phyloP scores from a whole-genome alignment of 805 yeast genomes.

The Saturnispora besseyi region DNA sequence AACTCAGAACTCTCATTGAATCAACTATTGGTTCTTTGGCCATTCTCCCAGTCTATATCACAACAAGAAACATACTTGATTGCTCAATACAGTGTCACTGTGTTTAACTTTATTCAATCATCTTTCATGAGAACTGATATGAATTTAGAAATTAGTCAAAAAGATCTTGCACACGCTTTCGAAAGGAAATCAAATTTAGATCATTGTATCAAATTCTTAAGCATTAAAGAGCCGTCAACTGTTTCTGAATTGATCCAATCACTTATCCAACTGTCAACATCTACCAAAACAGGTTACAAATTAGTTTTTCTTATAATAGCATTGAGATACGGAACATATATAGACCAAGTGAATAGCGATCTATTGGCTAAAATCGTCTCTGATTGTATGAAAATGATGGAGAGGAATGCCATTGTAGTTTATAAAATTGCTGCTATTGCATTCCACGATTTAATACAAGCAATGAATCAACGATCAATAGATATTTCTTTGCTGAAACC shows the following conservation, averaged over 20 bases:
- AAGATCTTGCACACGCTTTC: neutral
- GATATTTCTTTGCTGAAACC: neutral
- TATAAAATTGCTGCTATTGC: slow-evolving; percentile 10
- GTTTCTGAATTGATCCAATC: slow-evolving; percentile 1
- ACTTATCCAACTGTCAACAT: slow-evolving; percentile 9
- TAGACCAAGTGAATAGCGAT: slow-evolving; percentile 1
- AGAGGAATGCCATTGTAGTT: slow-evolving; percentile 5
- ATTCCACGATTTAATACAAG: neutral
- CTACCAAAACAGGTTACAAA: slow-evolving; percentile 14
- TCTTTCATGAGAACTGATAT: neutral
- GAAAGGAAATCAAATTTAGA: neutral
- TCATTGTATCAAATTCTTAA: neutral
- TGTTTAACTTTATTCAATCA: neutral
- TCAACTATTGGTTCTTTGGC: neutral
- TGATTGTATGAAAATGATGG: slow-evolving; percentile 13
- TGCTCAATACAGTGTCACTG: neutral
- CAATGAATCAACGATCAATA: neutral
- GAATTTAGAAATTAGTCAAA: neutral
- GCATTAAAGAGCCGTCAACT: neutral
- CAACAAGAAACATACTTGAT: neutral
- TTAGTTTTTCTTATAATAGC: slow-evolving; percentile 12
- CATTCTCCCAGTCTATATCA: neutral
- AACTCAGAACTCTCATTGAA: neutral
- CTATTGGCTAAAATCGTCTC: slow-evolving; percentile 3
- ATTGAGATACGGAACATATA: slow-evolving; percentile 8